These are phyloP conservation scores for Populus nigra DNA, from an alignment of 345 rosid genomes.

Conservation along the genomic window DNA sequence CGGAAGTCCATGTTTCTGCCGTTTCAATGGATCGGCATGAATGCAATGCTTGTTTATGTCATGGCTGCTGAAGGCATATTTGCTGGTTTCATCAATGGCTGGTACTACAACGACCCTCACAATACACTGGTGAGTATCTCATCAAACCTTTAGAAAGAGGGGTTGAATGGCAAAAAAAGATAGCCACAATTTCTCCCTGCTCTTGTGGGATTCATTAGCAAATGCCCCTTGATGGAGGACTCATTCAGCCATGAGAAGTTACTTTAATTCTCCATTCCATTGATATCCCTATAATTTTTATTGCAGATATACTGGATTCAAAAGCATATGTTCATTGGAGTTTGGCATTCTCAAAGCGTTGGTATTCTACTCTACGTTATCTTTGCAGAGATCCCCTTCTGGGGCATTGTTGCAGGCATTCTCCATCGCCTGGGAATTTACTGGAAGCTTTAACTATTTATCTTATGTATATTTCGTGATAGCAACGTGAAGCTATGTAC, in stretches of 20 bases:
- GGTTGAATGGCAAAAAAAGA: neutral
- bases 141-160: neutral
- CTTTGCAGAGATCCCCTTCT: slow-evolving; percentile 73
- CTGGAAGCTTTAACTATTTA: slow-evolving; percentile 64
- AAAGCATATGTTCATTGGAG: slow-evolving; percentile 56
- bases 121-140: slow-evolving; percentile 54
- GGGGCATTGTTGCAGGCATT: slow-evolving; percentile 61
- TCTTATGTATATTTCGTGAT: neutral
- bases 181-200: neutral
- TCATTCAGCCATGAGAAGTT: too few relatives aligned
- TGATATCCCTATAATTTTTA: neutral
- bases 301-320: slow-evolving; percentile 66
- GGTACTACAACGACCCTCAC: slow-evolving; percentile 70
- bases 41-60: slow-evolving; percentile 89
- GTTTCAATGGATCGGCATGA: slow-evolving; percentile 89
- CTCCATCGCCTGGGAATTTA: slow-evolving; percentile 49
- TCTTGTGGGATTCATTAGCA: neutral
- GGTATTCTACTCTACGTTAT: slow-evolving; percentile 66
- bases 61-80: slow-evolving; percentile 94
- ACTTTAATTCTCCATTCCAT: too few relatives aligned
- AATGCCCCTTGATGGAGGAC: neutral
- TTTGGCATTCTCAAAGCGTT: slow-evolving; percentile 60
- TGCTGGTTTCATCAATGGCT: slow-evolving; percentile 81
- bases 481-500: neutral
- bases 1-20: slow-evolving; percentile 51